phyloP scores from a whole-genome alignment of 2,329 filamentous ascomycete genomes.

The Paracoccidioides lutzii region DNA sequence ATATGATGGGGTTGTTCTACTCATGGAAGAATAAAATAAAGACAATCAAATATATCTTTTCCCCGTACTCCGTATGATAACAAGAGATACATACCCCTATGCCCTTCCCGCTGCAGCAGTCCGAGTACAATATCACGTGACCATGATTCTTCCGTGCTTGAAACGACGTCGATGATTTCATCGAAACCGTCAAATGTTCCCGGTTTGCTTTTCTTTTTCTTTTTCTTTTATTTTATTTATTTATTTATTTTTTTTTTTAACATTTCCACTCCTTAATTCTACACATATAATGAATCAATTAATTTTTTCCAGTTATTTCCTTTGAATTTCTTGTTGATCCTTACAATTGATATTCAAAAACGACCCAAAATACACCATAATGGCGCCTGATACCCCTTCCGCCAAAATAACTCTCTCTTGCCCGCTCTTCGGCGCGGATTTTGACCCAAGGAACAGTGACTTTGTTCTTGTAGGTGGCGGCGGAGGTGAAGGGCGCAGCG shows the following conservation, averaged over 20 bases:
- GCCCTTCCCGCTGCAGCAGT: too few species aligned
- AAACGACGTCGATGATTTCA: neutral
- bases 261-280: neutral
- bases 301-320: neutral
- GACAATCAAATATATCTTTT: neutral
- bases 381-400: conserved; percentile 29
- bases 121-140: neutral
- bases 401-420: conserved; percentile 61
- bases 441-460: conserved; percentile 65
- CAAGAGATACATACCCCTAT: too few species aligned
- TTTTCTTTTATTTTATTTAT: too few species aligned
- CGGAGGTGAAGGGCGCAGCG: conserved; percentile 67
- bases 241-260: neutral
- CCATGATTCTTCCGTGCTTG: neutral
- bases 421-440: conserved; percentile 77
- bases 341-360: neutral
- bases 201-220: too few species aligned
- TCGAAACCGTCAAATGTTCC: too few species aligned
- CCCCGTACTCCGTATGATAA: too few species aligned
- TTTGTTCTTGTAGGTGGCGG: conserved; percentile 75
- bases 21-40: neutral
- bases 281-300: neutral
- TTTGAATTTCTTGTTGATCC: neutral
- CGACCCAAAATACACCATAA: conserved; percentile 7
- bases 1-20: neutral